phyloP scores from a whole-genome alignment of 331 rosid genomes.

The Stylosanthes scabra region DNA sequence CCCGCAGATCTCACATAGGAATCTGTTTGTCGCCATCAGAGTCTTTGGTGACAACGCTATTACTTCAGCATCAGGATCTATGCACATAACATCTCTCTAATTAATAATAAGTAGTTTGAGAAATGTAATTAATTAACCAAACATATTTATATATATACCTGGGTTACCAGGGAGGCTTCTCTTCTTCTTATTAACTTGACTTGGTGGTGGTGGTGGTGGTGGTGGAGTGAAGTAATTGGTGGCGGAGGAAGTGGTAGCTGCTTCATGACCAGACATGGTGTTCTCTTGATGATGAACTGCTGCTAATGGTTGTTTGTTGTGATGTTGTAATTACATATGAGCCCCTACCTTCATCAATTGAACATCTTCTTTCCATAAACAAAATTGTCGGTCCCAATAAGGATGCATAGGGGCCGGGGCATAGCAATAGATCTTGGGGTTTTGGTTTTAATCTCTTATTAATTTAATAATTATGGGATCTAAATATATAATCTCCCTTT shows the following conservation, averaged over 20 bases:
- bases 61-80: slow-evolving; percentile 95
- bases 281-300: slow-evolving; percentile 58
- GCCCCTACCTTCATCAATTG: slow-evolving; percentile 37
- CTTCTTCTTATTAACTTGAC: slow-evolving; percentile 70
- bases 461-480: slow-evolving; percentile 38
- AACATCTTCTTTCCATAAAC: slow-evolving; percentile 45
- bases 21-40: slow-evolving; percentile 81
- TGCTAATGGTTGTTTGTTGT: slow-evolving; percentile 25
- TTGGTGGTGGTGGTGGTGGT: not conserved
- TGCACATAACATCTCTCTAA: not conserved
- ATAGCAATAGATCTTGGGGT: too few species aligned
- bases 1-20: slow-evolving; percentile 92
- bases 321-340: slow-evolving; percentile 60
- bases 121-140: too few species aligned
- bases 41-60: slow-evolving; percentile 84
- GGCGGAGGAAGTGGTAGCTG: slow-evolving; percentile 79
- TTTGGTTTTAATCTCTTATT: too few species aligned
- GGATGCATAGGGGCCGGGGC: too few species aligned
- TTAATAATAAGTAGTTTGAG: too few species aligned
- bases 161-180: slow-evolving; percentile 98
- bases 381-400: not conserved
- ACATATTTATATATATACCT: slow-evolving; percentile 53
- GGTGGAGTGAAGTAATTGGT: slow-evolving; percentile 53
- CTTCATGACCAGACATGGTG: slow-evolving; percentile 72
- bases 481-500: not conserved